Base-by-base conservation (phyloP, 2,329 filamentous ascomycete genomes). In the Pyrenochaeta sp. region DNA sequence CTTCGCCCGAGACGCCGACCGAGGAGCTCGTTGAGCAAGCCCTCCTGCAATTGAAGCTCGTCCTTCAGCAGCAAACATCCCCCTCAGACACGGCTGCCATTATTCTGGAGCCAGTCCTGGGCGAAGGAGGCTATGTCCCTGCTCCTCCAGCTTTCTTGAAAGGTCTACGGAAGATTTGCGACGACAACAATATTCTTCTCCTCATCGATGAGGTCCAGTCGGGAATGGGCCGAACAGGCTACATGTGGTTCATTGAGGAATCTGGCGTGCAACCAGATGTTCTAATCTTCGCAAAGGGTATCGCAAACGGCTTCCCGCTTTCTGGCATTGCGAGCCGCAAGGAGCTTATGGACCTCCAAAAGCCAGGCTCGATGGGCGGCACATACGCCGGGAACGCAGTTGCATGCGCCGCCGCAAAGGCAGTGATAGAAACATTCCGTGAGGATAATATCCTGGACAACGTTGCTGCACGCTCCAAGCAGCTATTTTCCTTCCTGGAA, bases 151-250 rank as follows among this genome's bases (percentile, higher is more conserved):
- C 44, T 7, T 65, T 63, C 40, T 35, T 76, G 5, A 55, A 65
- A 2, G 66, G 64, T 7, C 55, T 76, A 8, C 61, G 73, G 3
- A 63, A 74, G 43, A 71, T 75, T 14, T 76, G 74, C 44, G 71
- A 75, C 41, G 70, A 73, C 50, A 61, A 76, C 59, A 68, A 69
- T 27, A 74, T 76, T 32, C 67, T 77, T 2, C 62, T 77, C 5
- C 71, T 76, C 3, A 55, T 56, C 9, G 74, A 77, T 41, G 74
- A 77, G 42, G 74, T 76, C 2, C 74, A 76, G 39, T 72, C 60
- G 20, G 74, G 74, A 7, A 74, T 72, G 51, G 74, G 73, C 2
- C 65, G 74, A 20, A 76, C 74, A 2, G 74, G 74, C 14, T 69
- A 71, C 28, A 73, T 75, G 68, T 76, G 74, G 44, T 73, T 72